These are phyloP conservation scores for Grigorovia transvaalensis DNA, from an alignment of 805 yeast species.

Conservation along the genomic window DNA sequence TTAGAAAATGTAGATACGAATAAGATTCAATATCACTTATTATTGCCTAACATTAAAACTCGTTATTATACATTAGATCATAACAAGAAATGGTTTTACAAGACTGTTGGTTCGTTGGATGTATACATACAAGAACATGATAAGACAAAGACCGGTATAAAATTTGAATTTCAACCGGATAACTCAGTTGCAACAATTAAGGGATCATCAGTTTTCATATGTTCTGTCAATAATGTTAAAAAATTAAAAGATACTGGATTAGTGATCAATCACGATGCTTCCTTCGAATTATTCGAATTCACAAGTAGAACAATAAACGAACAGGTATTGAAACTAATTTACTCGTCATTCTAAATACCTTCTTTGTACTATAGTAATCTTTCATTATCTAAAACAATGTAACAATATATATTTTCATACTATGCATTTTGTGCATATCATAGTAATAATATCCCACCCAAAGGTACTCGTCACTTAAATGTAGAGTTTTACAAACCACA, in stretches of 20 bases:
- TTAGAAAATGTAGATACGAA: not conserved
- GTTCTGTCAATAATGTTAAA: constrained; percentile 11
- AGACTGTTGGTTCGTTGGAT: constrained; percentile 11
- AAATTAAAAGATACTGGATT: constrained; percentile 25
- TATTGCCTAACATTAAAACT: constrained; percentile 17
- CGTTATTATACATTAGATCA: constrained; percentile 13
- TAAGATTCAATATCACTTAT: constrained; percentile 3
- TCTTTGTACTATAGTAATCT: not conserved
- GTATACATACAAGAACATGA: constrained; percentile 15
- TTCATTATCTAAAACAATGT: not conserved
- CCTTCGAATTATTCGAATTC: constrained; percentile 19
- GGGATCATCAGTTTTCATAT: constrained; percentile 1
- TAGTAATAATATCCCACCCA: not conserved
- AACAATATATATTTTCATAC: not conserved
- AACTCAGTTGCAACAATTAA: not conserved
- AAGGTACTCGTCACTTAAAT: too few species aligned
- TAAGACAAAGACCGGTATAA: constrained; percentile 10
- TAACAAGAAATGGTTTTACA: constrained; percentile 16
- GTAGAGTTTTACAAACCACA: too few species aligned
- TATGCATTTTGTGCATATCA: not conserved
- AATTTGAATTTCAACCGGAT: constrained; percentile 8
- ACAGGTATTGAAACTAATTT: constrained; percentile 15
- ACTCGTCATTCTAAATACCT: not conserved
- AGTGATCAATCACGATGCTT: constrained; percentile 8
- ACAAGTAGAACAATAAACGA: constrained; percentile 18